Conservation (phyloP, 2,329 filamentous ascomycete genomes). For the Myriosclerotinia curreyana region DNA sequence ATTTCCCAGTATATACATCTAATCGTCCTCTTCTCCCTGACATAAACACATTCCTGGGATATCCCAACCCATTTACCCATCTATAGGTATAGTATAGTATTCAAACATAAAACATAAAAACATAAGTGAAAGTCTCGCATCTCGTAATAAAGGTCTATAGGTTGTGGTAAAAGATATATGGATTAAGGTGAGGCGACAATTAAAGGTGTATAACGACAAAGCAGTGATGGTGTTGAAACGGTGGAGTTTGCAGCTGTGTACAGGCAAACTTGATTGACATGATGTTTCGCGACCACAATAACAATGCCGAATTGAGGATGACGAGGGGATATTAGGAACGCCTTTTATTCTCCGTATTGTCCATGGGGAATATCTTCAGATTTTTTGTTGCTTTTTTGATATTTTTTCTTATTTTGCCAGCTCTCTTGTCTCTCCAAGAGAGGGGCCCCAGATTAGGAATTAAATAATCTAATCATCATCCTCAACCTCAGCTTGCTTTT, state of each 20-base stretch:
- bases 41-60: constrained; percentile 18
- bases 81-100: constrained; percentile 14
- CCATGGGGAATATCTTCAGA: constrained; percentile 5
- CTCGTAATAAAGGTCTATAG: constrained; percentile 21
- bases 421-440: constrained; percentile 10
- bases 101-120: constrained; percentile 19
- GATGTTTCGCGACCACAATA: constrained; percentile 1
- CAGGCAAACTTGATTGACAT: not conserved
- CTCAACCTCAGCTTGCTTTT: constrained; percentile 22
- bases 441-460: not conserved
- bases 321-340: constrained; percentile 22
- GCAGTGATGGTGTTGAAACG: not conserved
- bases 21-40: constrained; percentile 10
- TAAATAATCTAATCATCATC: constrained; percentile 22
- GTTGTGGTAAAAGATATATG: constrained; percentile 11
- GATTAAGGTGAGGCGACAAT: constrained; percentile 18
- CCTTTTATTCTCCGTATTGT: constrained; percentile 20
- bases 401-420: constrained; percentile 8
- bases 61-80: constrained; percentile 20
- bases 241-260: not conserved
- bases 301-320: constrained; percentile 7
- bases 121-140: constrained; percentile 17
- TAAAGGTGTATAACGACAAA: constrained; percentile 16
- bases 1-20: constrained; percentile 20
- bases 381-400: constrained; percentile 18